These are phyloP conservation scores for Taphrina pruni DNA, from an alignment of 1,139 yeast species.

Conservation along the genomic window DNA sequence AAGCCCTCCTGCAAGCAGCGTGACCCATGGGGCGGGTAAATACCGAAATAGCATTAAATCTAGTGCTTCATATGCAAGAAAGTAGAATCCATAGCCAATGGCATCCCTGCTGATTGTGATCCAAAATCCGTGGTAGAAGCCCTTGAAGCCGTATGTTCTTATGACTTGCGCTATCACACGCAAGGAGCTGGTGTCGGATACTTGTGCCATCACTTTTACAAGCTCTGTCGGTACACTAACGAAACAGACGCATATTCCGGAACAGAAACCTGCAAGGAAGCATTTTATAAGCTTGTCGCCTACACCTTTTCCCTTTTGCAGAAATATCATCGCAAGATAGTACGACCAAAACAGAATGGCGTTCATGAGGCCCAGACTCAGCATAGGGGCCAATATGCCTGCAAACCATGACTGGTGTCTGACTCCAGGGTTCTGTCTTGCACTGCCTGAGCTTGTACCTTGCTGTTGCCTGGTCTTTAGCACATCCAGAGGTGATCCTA, in stretches of 20 bases:
- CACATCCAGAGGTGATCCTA: slow-evolving; percentile 48
- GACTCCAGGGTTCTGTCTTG: too few species aligned
- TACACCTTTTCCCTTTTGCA: not conserved
- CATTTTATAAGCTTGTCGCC: not conserved
- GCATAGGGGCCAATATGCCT: slow-evolving; percentile 47
- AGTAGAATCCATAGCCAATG: slow-evolving; percentile 48
- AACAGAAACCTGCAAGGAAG: slow-evolving; percentile 45
- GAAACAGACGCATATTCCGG: slow-evolving; percentile 46
- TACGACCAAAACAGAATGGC: slow-evolving; percentile 40
- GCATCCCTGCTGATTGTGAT: slow-evolving; percentile 46
- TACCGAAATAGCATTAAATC: not conserved
- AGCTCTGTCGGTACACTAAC: slow-evolving; percentile 47
- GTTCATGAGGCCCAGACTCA: slow-evolving; percentile 47
- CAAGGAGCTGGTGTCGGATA: slow-evolving; percentile 39
- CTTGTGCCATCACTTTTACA: slow-evolving; percentile 47
- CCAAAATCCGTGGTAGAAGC: slow-evolving; percentile 45
- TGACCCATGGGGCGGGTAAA: not conserved
- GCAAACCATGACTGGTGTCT: slow-evolving; percentile 29
- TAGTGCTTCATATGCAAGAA: slow-evolving; percentile 15
- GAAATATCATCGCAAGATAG: not conserved
- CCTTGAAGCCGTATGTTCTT: slow-evolving; percentile 43
- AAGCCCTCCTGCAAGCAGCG: slow-evolving; percentile 46
- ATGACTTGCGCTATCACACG: slow-evolving; percentile 40
- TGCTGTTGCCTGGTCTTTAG: slow-evolving; percentile 45
- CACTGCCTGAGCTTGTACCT: not conserved